A percentile compares a stretch with the other conserved stretches of the same genome.
phyloP scores from a whole-genome alignment of 208 protist genomes.

The Acanthamoeba lenticulata region DNA sequence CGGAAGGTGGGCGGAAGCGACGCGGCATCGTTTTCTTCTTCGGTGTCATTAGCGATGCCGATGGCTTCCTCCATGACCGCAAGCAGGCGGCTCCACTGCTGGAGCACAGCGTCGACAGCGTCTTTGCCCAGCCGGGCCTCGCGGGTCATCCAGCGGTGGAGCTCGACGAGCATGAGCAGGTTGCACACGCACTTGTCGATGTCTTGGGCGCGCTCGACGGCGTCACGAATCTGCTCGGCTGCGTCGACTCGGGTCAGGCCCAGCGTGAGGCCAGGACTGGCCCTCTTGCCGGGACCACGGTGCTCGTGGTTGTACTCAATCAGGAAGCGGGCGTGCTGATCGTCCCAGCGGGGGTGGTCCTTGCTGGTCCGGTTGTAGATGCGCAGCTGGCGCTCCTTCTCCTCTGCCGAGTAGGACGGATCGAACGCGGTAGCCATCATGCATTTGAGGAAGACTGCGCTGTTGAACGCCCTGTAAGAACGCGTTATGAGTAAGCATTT shows the following conservation, averaged over 20 bases:
- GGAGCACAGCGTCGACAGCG: background rate
- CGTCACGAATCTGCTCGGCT: background rate
- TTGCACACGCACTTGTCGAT: slow-evolving; percentile 47
- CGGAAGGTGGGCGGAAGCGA: background rate
- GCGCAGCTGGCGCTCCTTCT: slow-evolving; percentile 5
- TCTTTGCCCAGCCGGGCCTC: background rate
- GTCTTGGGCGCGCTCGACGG: background rate
- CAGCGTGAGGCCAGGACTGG: background rate
- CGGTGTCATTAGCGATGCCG: background rate
- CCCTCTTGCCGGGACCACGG: background rate
- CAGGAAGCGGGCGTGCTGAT: background rate
- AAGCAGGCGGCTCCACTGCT: background rate
- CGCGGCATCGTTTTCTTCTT: background rate
- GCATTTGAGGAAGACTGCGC: slow-evolving; percentile 10
- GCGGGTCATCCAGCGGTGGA: background rate
- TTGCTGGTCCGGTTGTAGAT: background rate
- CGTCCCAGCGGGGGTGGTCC: background rate
- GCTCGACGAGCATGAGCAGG: background rate
- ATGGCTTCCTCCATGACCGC: background rate
- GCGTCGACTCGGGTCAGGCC: background rate
- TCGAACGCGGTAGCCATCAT: background rate
- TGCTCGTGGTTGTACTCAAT: background rate
- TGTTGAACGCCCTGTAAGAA: background rate
- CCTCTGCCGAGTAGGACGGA: background rate
- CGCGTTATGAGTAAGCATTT: background rate